phyloP scores from a whole-genome alignment of 179 eudicot genomes.

The Gypsophila paniculata region DNA sequence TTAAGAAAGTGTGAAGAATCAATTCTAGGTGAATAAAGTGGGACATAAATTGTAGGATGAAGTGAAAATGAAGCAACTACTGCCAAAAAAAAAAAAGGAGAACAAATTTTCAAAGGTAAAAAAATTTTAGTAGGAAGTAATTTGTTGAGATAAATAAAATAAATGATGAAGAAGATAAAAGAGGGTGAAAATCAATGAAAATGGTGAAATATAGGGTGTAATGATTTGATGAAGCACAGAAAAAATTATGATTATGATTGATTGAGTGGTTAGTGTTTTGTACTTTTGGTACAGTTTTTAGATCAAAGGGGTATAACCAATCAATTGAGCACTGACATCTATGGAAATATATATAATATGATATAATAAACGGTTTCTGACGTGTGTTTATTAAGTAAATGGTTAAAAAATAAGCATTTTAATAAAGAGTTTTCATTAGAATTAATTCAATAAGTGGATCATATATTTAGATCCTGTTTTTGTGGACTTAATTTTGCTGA shows the following conservation, averaged over 20 bases:
- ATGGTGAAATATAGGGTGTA: conserved; percentile 11
- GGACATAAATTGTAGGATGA: conserved; percentile 24
- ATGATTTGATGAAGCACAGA: conserved; percentile 33
- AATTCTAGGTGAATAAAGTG: conserved; percentile 27
- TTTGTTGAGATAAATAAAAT: too few relatives aligned
- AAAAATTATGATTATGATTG: conserved; percentile 25
- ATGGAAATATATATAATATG: too few relatives aligned
- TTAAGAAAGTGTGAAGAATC: conserved; percentile 21
- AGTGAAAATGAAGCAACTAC: conserved; percentile 39
- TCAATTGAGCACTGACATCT: conserved; percentile 40
- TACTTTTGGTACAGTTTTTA: conserved; percentile 28
- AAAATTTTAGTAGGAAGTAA: too few relatives aligned
- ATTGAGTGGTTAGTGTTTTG: conserved; percentile 27
- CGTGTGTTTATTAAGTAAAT: too few relatives aligned
- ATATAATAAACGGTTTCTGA: too few relatives aligned
- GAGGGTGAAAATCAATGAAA: conserved; percentile 23
- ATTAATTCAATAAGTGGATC: too few relatives aligned
- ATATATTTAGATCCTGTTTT: too few relatives aligned
- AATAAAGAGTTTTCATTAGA: too few relatives aligned
- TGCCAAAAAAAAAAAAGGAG: neutral
- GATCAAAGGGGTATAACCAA: conserved; percentile 23
- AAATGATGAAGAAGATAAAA: too few relatives aligned
- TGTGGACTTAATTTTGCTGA: too few relatives aligned
- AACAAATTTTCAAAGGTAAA: too few relatives aligned
- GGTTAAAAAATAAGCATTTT: too few relatives aligned